A percentile compares a stretch with the other conserved stretches of the same genome.
phyloP scores from a whole-genome alignment of 208 protist genomes.

The Crithidia mellificae region DNA sequence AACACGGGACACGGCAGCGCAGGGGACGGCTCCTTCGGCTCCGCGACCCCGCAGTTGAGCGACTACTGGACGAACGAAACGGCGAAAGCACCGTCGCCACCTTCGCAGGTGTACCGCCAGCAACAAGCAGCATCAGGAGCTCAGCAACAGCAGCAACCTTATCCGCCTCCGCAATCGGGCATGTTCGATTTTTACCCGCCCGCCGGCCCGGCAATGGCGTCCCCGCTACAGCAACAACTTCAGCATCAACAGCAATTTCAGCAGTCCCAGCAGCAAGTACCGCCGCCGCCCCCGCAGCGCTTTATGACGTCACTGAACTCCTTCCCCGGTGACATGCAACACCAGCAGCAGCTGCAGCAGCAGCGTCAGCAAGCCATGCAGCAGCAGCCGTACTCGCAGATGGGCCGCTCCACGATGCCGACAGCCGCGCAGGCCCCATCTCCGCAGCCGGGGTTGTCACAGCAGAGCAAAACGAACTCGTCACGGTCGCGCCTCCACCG shows the following conservation, averaged over 20 bases:
- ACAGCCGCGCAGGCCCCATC: background rate
- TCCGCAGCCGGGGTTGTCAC: no score
- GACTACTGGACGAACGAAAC: slow-evolving; percentile 1
- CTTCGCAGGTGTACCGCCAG: background rate
- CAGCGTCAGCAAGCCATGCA: slow-evolving; percentile 2
- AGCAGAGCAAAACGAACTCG: no score
- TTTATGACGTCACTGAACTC: slow-evolving; percentile 7
- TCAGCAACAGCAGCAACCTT: no score
- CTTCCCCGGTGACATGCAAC: slow-evolving; percentile 1
- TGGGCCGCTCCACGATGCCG: slow-evolving; percentile 1
- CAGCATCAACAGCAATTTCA: background rate
- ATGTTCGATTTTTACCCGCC: background rate
- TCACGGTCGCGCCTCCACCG: slow-evolving; percentile 10
- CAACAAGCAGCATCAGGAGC: no score
- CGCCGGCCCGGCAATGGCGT: background rate
- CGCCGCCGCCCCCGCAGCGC: background rate
- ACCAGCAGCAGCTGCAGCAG: slow-evolving; percentile 19
- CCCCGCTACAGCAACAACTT: background rate
- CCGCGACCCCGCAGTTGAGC: slow-evolving; percentile 2
- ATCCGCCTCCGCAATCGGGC: background rate
- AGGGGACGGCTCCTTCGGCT: slow-evolving; percentile 5
- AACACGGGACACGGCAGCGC: background rate
- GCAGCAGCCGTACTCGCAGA: slow-evolving; percentile 19
- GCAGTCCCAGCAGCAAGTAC: background rate
- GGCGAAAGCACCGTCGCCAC: background rate